phyloP scores from a whole-genome alignment of 1,284 basidiomycete genomes.

The Cystobasidium sp. region DNA sequence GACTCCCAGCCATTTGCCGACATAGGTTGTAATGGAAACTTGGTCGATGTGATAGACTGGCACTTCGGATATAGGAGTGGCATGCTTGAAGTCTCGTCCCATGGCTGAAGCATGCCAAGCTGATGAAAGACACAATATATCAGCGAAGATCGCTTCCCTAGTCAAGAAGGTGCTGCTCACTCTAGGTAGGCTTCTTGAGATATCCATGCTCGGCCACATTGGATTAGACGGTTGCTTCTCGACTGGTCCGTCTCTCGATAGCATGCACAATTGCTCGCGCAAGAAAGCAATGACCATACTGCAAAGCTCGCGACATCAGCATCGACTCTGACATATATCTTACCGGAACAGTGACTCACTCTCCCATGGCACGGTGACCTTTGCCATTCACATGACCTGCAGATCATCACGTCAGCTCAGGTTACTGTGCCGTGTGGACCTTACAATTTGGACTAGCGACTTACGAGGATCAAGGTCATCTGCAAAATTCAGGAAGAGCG shows the following conservation, averaged over 20 bases:
- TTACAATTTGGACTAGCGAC: background rate
- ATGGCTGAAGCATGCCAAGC: conserved; percentile 35
- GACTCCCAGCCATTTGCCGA: conserved; percentile 31
- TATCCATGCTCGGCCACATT: conserved; percentile 33
- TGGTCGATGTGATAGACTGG: conserved; percentile 39
- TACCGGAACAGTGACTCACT: conserved; percentile 17
- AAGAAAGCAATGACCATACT: conserved; percentile 42
- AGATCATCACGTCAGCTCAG: background rate
- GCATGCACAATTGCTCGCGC: conserved; percentile 38
- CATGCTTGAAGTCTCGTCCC: conserved; percentile 33
- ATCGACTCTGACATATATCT: background rate
- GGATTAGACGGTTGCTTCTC: conserved; percentile 11
- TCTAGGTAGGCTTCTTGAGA: conserved; percentile 21
- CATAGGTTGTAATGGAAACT: conserved; percentile 34
- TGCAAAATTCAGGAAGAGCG: conserved; percentile 30
- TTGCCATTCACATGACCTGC: conserved; percentile 33
- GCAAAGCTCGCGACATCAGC: background rate
- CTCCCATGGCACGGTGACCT: conserved; percentile 35
- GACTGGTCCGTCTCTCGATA: conserved; percentile 26
- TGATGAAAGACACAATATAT: background rate
- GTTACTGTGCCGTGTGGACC: background rate
- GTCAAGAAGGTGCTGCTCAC: background rate
- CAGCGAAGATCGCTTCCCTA: background rate
- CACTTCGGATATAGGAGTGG: conserved; percentile 39
- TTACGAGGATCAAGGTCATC: conserved; percentile 24